Conservation (phyloP, 2,329 filamentous ascomycete genomes). For the Aspergillus fumigatiaffinis region DNA sequence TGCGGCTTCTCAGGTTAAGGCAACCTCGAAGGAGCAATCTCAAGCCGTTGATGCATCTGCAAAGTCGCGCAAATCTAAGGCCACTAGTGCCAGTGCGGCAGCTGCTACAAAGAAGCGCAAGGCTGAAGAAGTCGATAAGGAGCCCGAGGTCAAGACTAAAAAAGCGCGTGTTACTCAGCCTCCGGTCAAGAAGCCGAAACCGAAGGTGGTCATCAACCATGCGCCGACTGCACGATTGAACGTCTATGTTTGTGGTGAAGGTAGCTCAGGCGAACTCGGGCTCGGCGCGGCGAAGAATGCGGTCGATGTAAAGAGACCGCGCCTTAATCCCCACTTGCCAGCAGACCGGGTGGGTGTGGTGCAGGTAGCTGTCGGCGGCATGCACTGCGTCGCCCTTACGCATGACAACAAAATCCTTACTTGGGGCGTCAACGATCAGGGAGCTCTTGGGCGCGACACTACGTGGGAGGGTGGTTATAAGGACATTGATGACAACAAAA, state of each 20-base stretch:
- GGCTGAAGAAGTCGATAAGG: slow-evolving; percentile 26
- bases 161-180: slow-evolving; percentile 26
- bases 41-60: slow-evolving; percentile 14
- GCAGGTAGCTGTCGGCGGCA: slow-evolving; percentile 72
- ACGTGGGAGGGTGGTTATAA: slow-evolving; percentile 61
- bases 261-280: slow-evolving; percentile 75
- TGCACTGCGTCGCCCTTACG: slow-evolving; percentile 75
- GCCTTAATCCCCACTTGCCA: slow-evolving; percentile 60
- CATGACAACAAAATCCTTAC: slow-evolving; percentile 77
- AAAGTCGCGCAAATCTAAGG: slow-evolving; percentile 22
- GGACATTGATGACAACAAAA: slow-evolving; percentile 44
- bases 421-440: slow-evolving; percentile 86
- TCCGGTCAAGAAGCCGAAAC: slow-evolving; percentile 28
- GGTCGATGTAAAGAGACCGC: slow-evolving; percentile 71
- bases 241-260: slow-evolving; percentile 77
- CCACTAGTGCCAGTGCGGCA: slow-evolving; percentile 14
- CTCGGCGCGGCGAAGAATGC: slow-evolving; percentile 64
- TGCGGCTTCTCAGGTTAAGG: slow-evolving; percentile 20
- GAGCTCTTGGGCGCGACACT: slow-evolving; percentile 73
- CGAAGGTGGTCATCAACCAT: slow-evolving; percentile 56
- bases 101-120: slow-evolving; percentile 32
- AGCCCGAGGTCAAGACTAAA: slow-evolving; percentile 26
- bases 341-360: slow-evolving; percentile 62
- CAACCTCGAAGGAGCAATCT: slow-evolving; percentile 13
- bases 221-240: slow-evolving; percentile 57